Conservation (phyloP, 2,329 filamentous ascomycete genomes). For the Pleomassaria siparia region DNA sequence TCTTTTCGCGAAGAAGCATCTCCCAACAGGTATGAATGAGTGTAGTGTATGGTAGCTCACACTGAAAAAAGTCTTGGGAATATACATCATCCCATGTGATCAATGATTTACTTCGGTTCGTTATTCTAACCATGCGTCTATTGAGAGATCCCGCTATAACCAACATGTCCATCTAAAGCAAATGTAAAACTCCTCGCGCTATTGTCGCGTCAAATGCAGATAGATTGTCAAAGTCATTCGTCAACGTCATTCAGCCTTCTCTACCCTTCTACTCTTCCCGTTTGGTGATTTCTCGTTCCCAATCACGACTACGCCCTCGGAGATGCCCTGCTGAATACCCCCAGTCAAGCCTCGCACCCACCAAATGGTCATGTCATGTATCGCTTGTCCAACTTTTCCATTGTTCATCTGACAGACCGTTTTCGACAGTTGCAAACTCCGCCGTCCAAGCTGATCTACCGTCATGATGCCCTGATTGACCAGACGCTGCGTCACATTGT, state of each 20-base stretch:
- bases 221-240: conserved; percentile 3
- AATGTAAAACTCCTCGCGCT: not conserved
- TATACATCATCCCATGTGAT: not conserved
- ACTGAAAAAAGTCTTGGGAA: not conserved
- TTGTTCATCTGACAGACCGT: conserved; percentile 63
- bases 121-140: not conserved
- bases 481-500: conserved; percentile 64
- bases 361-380: conserved; percentile 62
- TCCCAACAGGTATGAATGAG: too few relatives aligned
- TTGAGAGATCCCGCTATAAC: not conserved
- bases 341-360: conserved; percentile 64
- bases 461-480: conserved; percentile 55
- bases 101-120: too few relatives aligned
- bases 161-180: not conserved
- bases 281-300: conserved; percentile 28
- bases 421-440: conserved; percentile 55
- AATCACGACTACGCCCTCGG: conserved; percentile 55
- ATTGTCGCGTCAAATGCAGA: not conserved
- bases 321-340: conserved; percentile 66
- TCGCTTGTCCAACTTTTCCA: conserved; percentile 61
- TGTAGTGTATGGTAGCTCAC: too few relatives aligned
- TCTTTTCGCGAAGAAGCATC: too few relatives aligned
- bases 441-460: conserved; percentile 56
- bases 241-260: conserved; percentile 11
- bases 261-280: conserved; percentile 2